A percentile compares a stretch with the other conserved stretches of the same genome.
These are phyloP conservation scores for Hyphopichia burtonii DNA, from an alignment of 1,139 yeast species.

Conservation along the genomic window DNA sequence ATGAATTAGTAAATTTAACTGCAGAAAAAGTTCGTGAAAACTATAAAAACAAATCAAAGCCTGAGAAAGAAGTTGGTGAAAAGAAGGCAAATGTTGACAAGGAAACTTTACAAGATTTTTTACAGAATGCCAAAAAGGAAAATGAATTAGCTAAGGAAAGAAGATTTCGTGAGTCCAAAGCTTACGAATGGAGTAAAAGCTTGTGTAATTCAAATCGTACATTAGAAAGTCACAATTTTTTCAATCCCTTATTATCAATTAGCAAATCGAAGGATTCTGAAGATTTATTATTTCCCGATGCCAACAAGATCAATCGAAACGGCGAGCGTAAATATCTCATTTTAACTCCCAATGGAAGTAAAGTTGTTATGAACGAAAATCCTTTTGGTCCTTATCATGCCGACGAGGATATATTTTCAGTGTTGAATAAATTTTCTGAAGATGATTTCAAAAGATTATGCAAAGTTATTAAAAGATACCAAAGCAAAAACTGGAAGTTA, in stretches of 20 bases:
- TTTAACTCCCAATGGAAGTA: constrained; percentile 43
- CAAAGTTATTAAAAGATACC: constrained; percentile 24
- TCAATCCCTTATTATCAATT: constrained; percentile 35
- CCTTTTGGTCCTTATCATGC: constrained; percentile 37
- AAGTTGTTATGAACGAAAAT: constrained; percentile 34
- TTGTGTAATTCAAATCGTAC: constrained; percentile 36
- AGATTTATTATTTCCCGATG: constrained; percentile 10
- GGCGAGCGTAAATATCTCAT: constrained; percentile 39
- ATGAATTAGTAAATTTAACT: constrained; percentile 14
- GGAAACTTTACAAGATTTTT: constrained; percentile 32
- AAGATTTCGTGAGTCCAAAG: constrained; percentile 47
- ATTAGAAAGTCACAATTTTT: constrained; percentile 47
- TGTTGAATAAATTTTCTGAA: constrained; percentile 40
- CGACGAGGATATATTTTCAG: constrained; percentile 45
- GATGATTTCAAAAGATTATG: constrained; percentile 27
- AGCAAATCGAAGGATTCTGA: background rate
- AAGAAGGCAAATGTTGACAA: constrained; percentile 10
- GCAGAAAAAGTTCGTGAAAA: constrained; percentile 15
- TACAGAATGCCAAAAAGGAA: constrained; percentile 43
- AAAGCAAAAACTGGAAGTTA: constrained; percentile 35
- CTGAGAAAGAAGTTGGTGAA: background rate
- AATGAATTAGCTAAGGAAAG: constrained; percentile 41
- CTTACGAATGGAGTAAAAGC: constrained; percentile 53
- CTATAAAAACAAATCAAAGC: constrained; percentile 6
- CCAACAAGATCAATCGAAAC: constrained; percentile 3